These are phyloP conservation scores for Tulasnella sp. DNA, from an alignment of 768 basidiomycete genomes.

Conservation along the genomic window DNA sequence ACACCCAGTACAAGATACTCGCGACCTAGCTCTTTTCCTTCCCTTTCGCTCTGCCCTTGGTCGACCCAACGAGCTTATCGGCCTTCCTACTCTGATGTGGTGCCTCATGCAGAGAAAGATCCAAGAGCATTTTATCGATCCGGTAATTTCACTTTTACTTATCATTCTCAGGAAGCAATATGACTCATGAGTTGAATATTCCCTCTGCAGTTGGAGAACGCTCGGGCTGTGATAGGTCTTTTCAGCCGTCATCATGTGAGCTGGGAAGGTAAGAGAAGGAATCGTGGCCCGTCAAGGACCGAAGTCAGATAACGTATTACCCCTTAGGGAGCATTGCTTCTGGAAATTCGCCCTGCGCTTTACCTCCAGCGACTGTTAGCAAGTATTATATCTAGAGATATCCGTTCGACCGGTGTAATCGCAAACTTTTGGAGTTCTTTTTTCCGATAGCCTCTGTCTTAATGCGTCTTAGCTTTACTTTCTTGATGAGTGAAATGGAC, in stretches of 20 bases:
- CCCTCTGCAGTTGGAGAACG: slow-evolving; percentile 63
- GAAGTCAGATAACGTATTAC: not conserved
- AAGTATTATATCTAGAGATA: not conserved
- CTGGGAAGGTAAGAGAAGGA: slow-evolving; percentile 12
- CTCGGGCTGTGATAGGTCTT: slow-evolving; percentile 39
- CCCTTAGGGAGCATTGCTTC: not conserved
- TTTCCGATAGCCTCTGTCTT: too few relatives aligned
- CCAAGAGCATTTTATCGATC: slow-evolving; percentile 62
- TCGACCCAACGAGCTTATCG: slow-evolving; percentile 53
- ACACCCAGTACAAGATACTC: slow-evolving; percentile 38
- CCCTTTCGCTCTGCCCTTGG: slow-evolving; percentile 67
- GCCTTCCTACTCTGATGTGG: slow-evolving; percentile 73
- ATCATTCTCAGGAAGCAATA: not conserved
- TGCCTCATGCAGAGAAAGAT: slow-evolving; percentile 71
- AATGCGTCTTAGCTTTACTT: too few relatives aligned
- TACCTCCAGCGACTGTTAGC: slow-evolving; percentile 4
- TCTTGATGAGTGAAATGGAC: too few relatives aligned
- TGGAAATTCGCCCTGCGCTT: slow-evolving; percentile 16
- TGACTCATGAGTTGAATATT: not conserved
- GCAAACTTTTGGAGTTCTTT: too few relatives aligned
- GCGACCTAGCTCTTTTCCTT: slow-evolving; percentile 75
- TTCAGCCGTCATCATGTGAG: not conserved
- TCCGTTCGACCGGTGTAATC: too few relatives aligned
- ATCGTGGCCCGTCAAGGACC: too few relatives aligned
- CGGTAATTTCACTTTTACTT: slow-evolving; percentile 42